Conservation (phyloP, 129 eudicot genomes). For the Flaveria sonorensis region DNA sequence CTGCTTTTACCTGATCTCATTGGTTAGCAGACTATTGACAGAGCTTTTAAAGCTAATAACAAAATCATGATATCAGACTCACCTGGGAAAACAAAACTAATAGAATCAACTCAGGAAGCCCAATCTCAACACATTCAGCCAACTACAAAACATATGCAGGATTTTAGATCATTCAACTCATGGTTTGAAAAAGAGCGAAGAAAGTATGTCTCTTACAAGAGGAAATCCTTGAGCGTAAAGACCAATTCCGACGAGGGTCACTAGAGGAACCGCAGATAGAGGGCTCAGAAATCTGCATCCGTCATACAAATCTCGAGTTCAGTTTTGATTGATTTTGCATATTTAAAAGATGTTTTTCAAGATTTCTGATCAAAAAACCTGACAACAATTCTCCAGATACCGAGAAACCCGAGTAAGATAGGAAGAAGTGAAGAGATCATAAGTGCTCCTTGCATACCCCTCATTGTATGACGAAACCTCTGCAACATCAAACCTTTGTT, state of each 20-base stretch:
- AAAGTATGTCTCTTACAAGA: conserved; percentile 44
- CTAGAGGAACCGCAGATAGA: conserved; percentile 89
- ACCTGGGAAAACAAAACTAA: conserved; percentile 69
- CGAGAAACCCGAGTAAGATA: conserved; percentile 65
- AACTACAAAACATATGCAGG: conserved; percentile 33
- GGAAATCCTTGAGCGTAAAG: conserved; percentile 86
- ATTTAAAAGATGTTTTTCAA: neutral
- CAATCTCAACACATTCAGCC: conserved; percentile 81
- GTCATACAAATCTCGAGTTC: neutral
- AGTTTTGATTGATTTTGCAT: neutral
- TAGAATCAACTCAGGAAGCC: conserved; percentile 78
- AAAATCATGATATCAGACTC: conserved; percentile 20
- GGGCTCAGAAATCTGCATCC: conserved; percentile 77
- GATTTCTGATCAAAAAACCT: conserved; percentile 38
- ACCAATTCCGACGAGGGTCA: conserved; percentile 84
- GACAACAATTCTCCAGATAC: conserved; percentile 78
- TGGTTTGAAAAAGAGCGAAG: neutral
- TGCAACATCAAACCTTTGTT: conserved; percentile 24
- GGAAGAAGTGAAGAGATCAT: conserved; percentile 78
- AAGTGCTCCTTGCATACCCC: conserved; percentile 84
- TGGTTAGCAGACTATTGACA: no score
- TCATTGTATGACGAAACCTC: conserved; percentile 84
- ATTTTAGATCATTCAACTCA: neutral
- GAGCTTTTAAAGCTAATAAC: no score
- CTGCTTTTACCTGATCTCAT: neutral